Conservation (phyloP, 805 yeast genomes). For the Starmera dryadoides region DNA sequence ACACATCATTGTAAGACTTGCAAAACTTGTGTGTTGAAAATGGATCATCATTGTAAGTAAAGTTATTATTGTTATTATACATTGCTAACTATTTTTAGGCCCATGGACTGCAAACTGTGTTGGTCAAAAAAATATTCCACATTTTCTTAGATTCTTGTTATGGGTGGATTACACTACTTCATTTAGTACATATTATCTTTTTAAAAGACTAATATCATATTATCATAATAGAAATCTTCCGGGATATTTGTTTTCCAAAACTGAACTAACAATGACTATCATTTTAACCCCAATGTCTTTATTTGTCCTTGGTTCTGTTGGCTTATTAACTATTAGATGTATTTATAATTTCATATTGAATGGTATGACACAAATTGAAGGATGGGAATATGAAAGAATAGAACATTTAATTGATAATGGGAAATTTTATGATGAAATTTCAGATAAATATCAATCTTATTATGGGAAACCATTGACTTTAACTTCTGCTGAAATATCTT, state of each 20-base stretch:
- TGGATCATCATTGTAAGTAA: conserved; percentile 81
- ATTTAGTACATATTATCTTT: conserved; percentile 36
- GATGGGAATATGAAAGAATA: conserved; percentile 85
- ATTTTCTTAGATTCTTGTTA: conserved; percentile 66
- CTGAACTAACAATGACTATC: conserved; percentile 49
- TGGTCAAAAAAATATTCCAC: conserved; percentile 71
- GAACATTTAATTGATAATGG: conserved; percentile 55
- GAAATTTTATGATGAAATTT: conserved; percentile 43
- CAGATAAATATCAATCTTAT: conserved; percentile 30
- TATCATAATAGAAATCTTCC: conserved; percentile 49
- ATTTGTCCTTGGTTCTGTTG: conserved; percentile 56
- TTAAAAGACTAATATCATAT: conserved; percentile 31
- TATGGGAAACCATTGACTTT: conserved; percentile 15
- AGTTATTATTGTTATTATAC: background rate
- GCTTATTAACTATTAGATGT: conserved; percentile 55
- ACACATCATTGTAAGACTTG: conserved; percentile 83
- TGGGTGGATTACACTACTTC: conserved; percentile 55
- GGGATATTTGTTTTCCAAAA: conserved; percentile 41
- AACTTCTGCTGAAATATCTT: conserved; percentile 6
- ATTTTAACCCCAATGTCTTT: conserved; percentile 45
- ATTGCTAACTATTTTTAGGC: conserved; percentile 3
- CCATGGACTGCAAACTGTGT: conserved; percentile 94
- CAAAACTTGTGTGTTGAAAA: conserved; percentile 63
- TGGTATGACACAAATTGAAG: conserved; percentile 86
- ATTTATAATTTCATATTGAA: conserved; percentile 40